Evolutionary conservation across 139 green algal genomes (phyloP), one percentile per base, ranked within the genome.

Genomic region (Limnomonas spitsbergensis): DNA sequence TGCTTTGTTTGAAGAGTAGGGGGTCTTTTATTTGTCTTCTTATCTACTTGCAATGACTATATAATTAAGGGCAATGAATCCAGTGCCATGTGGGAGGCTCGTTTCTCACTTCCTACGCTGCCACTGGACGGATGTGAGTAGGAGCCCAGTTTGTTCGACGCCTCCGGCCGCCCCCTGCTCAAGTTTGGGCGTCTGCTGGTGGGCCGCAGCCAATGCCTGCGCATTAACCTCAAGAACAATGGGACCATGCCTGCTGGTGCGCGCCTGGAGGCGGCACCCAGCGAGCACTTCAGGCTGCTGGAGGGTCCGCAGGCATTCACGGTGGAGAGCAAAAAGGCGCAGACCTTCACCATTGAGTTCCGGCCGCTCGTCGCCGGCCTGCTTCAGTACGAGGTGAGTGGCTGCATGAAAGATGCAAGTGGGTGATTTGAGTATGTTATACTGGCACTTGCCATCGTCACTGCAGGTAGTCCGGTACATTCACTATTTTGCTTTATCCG

Each of bases 211-310:
- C 36, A 52, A 27, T 85, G 27, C 6, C 35, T 78, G 42, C 47
- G 56, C 4, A 82, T 94, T 69, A 81, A 77, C 36, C 78, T 94
- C 24, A 84, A 79, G 34, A 96, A 96, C 87, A 93, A 93, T 54
- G 92, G 91, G 40, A 79, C 88, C 34, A 75, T 95, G 69, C 40
- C 87, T n/a, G 87, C 90, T 26, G 76, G 54, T 9, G 85, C 82
- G 3, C 84, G 91, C 34, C 66, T 93, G 3, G 85, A 92, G 31
- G 84, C 89, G 81, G 66, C 80, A 68, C 53, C 47, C 1, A 82
- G 91, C 69, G 35, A 82, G 7, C 76, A 85, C n/a, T 94, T 91
- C 82, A 79, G 73, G 6, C 47, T 89, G 38, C n/a, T 85, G 54
- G 84, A 85, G 52, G 76, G 69, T 4, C 38, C 75, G 24, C 76